These are phyloP conservation scores for Saccharomycopsis vini DNA, from an alignment of 805 yeast species.

Conservation along the genomic window DNA sequence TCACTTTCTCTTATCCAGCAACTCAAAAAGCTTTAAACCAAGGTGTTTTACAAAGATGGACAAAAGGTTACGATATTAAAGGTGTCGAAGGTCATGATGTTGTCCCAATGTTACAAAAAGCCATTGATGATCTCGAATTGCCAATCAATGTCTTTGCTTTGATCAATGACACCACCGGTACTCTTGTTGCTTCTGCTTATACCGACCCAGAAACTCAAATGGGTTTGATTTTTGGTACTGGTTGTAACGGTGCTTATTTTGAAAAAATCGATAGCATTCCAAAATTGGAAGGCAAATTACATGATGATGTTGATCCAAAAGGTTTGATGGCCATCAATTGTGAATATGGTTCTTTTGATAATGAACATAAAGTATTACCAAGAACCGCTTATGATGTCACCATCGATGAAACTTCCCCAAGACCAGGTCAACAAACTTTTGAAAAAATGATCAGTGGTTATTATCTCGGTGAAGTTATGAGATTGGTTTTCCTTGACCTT, in stretches of 20 bases:
- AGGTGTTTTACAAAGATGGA: conserved; percentile 92
- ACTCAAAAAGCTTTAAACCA: conserved; percentile 73
- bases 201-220: conserved; percentile 80
- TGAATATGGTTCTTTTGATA: conserved; percentile 97
- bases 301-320: conserved; percentile 51
- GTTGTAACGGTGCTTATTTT: conserved; percentile 94
- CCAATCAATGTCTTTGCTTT: conserved; percentile 86
- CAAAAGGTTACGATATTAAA: conserved; percentile 91
- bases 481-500: conserved; percentile 71
- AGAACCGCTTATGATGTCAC: conserved; percentile 79
- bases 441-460: conserved; percentile 98
- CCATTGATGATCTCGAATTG: conserved; percentile 52
- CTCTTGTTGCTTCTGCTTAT: conserved; percentile 90
- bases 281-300: conserved; percentile 65
- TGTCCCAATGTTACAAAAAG: conserved; percentile 79
- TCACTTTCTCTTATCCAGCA: conserved; percentile 91
- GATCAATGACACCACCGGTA: conserved; percentile 96
- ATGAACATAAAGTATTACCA: conserved; percentile 76
- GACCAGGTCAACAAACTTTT: conserved; percentile 92
- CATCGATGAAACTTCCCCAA: conserved; percentile 80
- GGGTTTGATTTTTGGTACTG: conserved; percentile 97
- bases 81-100: conserved; percentile 93
- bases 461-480: conserved; percentile 85
- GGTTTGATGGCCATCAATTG: conserved; percentile 93
- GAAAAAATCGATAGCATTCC: conserved; percentile 67